phyloP scores from a whole-genome alignment of 2,329 filamentous ascomycete genomes.

The Penicillium paneum region DNA sequence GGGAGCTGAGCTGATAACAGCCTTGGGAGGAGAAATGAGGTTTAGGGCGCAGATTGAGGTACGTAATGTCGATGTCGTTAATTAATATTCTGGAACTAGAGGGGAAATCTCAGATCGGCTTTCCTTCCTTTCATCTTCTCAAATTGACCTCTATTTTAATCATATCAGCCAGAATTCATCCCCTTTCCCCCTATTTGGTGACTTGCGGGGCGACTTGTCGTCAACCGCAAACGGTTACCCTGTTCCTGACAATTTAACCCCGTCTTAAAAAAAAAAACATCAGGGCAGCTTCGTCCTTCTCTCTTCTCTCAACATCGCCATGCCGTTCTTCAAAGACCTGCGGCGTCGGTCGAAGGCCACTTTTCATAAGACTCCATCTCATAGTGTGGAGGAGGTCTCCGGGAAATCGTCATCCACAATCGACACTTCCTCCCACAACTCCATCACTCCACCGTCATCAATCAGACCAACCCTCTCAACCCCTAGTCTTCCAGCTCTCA shows the following conservation, averaged over 20 bases:
- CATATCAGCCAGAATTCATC: background rate
- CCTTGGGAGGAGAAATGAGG: background rate
- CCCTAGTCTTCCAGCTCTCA: slow-evolving; percentile 54
- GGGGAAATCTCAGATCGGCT: background rate
- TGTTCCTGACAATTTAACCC: background rate
- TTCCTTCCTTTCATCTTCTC: background rate
- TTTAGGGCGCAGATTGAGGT: slow-evolving; percentile 5
- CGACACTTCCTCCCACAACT: slow-evolving; percentile 58
- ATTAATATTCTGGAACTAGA: background rate
- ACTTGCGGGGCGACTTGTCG: slow-evolving; percentile 20
- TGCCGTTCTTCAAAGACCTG: slow-evolving; percentile 70
- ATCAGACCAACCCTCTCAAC: slow-evolving; percentile 64
- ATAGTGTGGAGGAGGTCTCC: slow-evolving; percentile 59
- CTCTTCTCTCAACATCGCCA: slow-evolving; percentile 21
- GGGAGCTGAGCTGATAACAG: background rate
- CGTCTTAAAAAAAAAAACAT: slow-evolving; percentile 4
- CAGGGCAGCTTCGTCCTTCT: background rate
- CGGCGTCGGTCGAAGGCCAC: slow-evolving; percentile 73
- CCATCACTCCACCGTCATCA: slow-evolving; percentile 71
- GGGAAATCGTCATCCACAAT: slow-evolving; percentile 62
- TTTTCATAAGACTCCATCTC: slow-evolving; percentile 51
- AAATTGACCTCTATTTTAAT: background rate
- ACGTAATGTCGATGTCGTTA: slow-evolving; percentile 13
- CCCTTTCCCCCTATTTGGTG: slow-evolving; percentile 4
- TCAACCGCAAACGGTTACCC: slow-evolving; percentile 35